phyloP scores from a whole-genome alignment of 306 rosid genomes.

The Quercus variabilis region DNA sequence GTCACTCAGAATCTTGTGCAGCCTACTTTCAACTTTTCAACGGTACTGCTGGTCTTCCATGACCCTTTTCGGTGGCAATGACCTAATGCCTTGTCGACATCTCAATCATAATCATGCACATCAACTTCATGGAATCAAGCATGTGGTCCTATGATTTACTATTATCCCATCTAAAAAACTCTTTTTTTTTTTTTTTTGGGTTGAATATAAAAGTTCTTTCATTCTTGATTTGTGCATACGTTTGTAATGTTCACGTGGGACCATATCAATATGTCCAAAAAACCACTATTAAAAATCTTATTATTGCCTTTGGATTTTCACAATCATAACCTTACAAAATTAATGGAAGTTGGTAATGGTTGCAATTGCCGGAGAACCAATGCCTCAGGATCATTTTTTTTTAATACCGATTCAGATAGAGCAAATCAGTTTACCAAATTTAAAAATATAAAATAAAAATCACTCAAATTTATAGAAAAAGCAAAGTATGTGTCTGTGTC shows the following conservation, averaged over 20 bases:
- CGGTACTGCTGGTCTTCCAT: neutral
- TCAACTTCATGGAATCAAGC: constrained; percentile 7
- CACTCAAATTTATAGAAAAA: neutral
- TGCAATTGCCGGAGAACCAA: constrained; percentile 2
- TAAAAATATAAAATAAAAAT: neutral
- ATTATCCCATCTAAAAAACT: neutral
- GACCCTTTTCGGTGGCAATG: constrained; percentile 6
- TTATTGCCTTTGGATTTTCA: neutral
- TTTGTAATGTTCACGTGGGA: constrained; percentile 9
- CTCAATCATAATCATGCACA: constrained; percentile 16
- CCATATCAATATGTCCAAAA: constrained; percentile 17
- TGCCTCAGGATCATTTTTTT: neutral
- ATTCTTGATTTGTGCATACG: constrained; percentile 18
- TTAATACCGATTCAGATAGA: neutral
- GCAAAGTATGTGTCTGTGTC: neutral
- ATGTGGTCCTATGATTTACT: neutral
- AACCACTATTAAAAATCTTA: neutral
- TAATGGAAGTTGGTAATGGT: constrained; percentile 12
- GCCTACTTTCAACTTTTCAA: constrained; percentile 5
- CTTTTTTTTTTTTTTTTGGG: too few species aligned
- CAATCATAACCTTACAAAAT: neutral
- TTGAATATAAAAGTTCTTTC: neutral
- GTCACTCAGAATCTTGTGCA: neutral
- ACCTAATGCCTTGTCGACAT: constrained; percentile 19
- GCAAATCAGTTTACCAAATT: neutral